Evolutionary conservation across 2,329 filamentous ascomycete genomes (phyloP), one percentile per base, ranked within the genome.

Genomic region (Mycosphaerella sp.): DNA sequence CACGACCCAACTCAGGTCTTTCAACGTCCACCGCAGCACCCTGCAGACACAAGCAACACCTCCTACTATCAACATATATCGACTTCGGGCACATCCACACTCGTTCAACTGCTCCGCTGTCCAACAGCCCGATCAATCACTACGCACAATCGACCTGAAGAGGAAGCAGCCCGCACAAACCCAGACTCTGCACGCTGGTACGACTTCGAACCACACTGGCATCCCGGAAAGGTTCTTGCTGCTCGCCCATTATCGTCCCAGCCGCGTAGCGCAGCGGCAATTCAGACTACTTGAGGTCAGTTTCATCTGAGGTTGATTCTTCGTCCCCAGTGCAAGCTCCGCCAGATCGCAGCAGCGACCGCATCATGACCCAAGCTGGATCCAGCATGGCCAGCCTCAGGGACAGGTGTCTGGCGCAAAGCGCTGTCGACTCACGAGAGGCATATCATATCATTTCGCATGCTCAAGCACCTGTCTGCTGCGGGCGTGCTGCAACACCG

Each of bases 31-130:
- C 53, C 44, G 51, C 55, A 55, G 41, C 53, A 43, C 46, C 41
- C 44, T 55, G 53, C 51, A 51, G 47, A 49, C 37, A 44, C 55
- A 52, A 44, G 43, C 51, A 52, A 52, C 53, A 47, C 46, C 52
- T 45, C 30, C 36, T 43, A 39, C 45, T 16, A 34, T 55, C 49
- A 49, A 57, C 57, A 55, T 57, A 59, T 59, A 59, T 55, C 55
- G 53, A 44, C 39, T 46, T 47, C 55, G 54, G 49, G 44, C 55
- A 55, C 50, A 44, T 51, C 49, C 49, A 49, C 51, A 40, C 35
- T 51, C 52, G 49, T 54, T 56, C 53, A 48, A 58, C 55, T 32
- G 37, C 45, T 28, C 52, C 46, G 21, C 54, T 53, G 52, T 54
- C 49, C 45, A 48, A 51, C 52, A 35, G 28, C 48, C 49, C 40